Conservation (phyloP, 2,329 filamentous ascomycete species). For the Fusarium odoratissimum region DNA sequence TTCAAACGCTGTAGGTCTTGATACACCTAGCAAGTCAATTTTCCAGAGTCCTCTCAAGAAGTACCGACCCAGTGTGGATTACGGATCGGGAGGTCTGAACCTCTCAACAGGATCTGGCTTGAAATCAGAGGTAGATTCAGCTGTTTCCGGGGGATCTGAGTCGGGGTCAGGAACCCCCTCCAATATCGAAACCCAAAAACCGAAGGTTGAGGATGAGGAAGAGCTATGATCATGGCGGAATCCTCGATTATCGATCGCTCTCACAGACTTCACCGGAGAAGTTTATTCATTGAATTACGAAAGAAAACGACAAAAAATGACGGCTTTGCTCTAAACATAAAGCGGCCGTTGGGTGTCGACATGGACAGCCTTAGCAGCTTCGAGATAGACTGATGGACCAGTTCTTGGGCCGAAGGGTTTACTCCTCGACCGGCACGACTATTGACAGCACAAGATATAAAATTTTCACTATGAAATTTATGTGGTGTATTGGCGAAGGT, state of each 20-base stretch:
- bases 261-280: not conserved
- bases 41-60: slow-evolving; percentile 82
- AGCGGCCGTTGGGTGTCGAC: slow-evolving; percentile 22
- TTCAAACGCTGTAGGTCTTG: slow-evolving; percentile 27
- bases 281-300: slow-evolving; percentile 5
- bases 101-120: slow-evolving; percentile 47
- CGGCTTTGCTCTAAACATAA: slow-evolving; percentile 1
- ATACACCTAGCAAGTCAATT: slow-evolving; percentile 53
- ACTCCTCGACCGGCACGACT: slow-evolving; percentile 8
- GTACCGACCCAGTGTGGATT: slow-evolving; percentile 70
- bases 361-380: slow-evolving; percentile 24
- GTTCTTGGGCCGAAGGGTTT: slow-evolving; percentile 5
- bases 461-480: slow-evolving; percentile 20
- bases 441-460: slow-evolving; percentile 14
- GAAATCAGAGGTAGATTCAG: slow-evolving; percentile 51
- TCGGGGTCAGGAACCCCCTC: slow-evolving; percentile 38
- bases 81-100: slow-evolving; percentile 41
- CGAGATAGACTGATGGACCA: slow-evolving; percentile 32
- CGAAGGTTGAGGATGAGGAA: slow-evolving; percentile 53
- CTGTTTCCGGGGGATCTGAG: slow-evolving; percentile 41
- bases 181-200: slow-evolving; percentile 36
- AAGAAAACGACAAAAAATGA: slow-evolving; percentile 18
- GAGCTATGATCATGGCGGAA: slow-evolving; percentile 49
- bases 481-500: slow-evolving; percentile 8
- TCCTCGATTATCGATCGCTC: not conserved